A percentile compares a stretch with the other conserved stretches of the same genome.
phyloP scores from a whole-genome alignment of 2,329 filamentous ascomycete genomes.

The Beauveria sp. region DNA sequence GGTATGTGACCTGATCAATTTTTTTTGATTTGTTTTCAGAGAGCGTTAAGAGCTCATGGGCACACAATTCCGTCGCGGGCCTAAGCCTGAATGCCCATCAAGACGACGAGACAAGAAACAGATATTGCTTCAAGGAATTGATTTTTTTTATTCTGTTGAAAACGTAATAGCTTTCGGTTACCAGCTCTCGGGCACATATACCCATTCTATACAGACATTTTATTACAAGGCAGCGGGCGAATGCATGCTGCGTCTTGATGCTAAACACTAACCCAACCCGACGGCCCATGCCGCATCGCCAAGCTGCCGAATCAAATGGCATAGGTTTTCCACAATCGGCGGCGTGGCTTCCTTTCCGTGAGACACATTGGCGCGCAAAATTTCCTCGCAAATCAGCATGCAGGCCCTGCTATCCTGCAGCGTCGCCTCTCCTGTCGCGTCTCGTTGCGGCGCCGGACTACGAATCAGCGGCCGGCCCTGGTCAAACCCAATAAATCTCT shows the following conservation, averaged over 20 bases:
- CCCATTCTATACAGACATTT: not conserved
- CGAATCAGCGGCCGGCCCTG: constrained; percentile 46
- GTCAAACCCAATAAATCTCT: constrained; percentile 49
- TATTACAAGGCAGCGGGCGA: not conserved
- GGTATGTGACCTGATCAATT: too few relatives aligned
- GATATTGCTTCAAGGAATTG: too few relatives aligned
- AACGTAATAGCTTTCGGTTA: too few relatives aligned
- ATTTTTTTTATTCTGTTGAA: too few relatives aligned
- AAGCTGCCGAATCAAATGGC: constrained; percentile 55
- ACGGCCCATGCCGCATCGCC: constrained; percentile 41
- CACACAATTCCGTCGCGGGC: too few relatives aligned
- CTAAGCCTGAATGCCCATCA: too few relatives aligned
- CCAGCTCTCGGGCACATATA: not conserved
- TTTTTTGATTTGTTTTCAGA: too few relatives aligned
- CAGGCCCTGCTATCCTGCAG: constrained; percentile 50
- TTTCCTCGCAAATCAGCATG: constrained; percentile 50
- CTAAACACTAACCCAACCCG: constrained; percentile 19
- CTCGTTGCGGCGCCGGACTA: constrained; percentile 21
- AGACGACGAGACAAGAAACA: too few relatives aligned
- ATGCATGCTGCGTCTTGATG: not conserved
- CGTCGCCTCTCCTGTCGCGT: constrained; percentile 27
- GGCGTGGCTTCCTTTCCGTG: constrained; percentile 38
- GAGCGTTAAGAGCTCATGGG: too few relatives aligned
- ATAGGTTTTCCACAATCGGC: constrained; percentile 60
- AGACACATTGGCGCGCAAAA: constrained; percentile 47